Percentiles rank a stretch among this genome's conserved stretches.
These are phyloP conservation scores for Penicillium subrubescens DNA, from an alignment of 495 filamentous ascomycete genomes.

Conservation along the genomic window DNA sequence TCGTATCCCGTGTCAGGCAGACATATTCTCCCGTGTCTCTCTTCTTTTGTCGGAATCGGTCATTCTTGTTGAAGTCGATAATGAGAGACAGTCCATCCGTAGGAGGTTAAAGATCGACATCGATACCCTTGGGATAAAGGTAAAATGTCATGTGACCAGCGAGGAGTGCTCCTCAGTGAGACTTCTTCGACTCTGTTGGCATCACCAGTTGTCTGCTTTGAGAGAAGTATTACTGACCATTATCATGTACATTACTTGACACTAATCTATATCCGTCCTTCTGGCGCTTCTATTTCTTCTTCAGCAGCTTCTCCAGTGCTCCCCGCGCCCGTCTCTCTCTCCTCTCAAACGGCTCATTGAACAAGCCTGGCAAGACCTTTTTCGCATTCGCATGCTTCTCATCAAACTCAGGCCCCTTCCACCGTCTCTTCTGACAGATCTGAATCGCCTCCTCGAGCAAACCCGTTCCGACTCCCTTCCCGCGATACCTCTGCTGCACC, in stretches of 20 bases:
- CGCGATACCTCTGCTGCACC: neutral
- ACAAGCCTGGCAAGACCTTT: neutral
- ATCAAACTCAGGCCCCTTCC: neutral
- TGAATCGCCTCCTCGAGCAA: neutral
- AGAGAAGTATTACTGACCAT: no score
- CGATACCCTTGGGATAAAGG: no score
- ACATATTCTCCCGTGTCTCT: no score
- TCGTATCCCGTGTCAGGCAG: no score
- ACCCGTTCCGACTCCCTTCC: neutral
- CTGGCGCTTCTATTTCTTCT: neutral
- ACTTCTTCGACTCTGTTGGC: no score
- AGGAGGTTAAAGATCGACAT: no score
- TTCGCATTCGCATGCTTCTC: slow-evolving; percentile 1
- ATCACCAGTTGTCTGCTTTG: no score
- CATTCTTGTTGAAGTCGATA: no score
- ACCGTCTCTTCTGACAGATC: neutral
- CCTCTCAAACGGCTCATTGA: neutral
- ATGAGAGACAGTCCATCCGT: no score
- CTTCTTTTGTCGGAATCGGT: no score
- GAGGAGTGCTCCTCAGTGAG: no score
- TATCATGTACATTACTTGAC: neutral
- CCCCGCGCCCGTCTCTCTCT: neutral
- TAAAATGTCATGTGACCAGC: no score
- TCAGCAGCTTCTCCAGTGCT: neutral
- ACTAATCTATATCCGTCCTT: neutral